Base-by-base conservation (phyloP, 371 early-diverging fungal genomes). In the Choanephora cucurbitarum region DNA sequence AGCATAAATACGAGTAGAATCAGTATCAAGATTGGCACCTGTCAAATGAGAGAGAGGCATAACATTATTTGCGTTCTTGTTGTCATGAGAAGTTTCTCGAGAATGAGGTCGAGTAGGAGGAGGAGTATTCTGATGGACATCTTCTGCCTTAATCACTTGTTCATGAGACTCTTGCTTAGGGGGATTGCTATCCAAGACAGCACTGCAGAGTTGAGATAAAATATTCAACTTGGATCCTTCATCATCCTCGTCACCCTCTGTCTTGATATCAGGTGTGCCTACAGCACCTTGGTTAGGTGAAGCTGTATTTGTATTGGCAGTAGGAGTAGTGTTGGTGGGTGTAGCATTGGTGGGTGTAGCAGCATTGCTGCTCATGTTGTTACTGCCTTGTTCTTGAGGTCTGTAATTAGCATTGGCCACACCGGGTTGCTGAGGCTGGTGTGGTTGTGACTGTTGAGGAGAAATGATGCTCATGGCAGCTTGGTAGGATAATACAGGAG, bases 181-280 rank as follows among this genome's bases (percentile, higher is more conserved):
- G 3, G 58, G 43, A 44, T 62, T 66, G 42, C 62, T 55, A 55
- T 72, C 73, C 37, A 78, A 53, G 8, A 75, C 79, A 34, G 64
- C 75, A 42, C 73, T 79, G 45, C 79, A 79, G 13, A 79, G 72
- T 51, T 71, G 71, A 24, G 75, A 75, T 21, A 79, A 53, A 40
- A 79, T 71, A 18, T 58, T 73, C 40, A 79, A 55, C 50, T 79
- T 79, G 44, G 69, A 70, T 17, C 75, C 75, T 54, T 79, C 75
- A 32, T 75, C 76, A 32, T 79, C 78, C 22, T 69, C 69, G 24
- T 72, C 77, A 5, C 62, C 59, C 10, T 34, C 61, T 48, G 49
- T 57, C 56, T 48, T 42, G 31, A 22, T 34, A 13, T 32, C 40
- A 18, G 49, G 11, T 14, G 39, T 40, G 5, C 40, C 41, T 28